Conservation (phyloP, 371 early-diverging fungal genomes). For the Mucor ambiguus region DNA sequence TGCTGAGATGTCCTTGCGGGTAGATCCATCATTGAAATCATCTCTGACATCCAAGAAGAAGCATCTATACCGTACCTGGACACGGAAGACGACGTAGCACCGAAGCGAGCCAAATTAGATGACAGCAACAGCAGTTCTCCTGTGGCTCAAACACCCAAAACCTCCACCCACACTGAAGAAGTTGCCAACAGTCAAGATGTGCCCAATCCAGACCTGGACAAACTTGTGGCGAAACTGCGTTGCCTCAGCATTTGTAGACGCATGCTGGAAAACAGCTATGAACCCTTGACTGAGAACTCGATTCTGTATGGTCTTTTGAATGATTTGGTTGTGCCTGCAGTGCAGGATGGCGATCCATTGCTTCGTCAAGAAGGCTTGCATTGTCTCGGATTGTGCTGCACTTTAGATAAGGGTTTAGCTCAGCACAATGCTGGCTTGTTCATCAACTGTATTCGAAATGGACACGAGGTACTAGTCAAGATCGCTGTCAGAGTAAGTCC, state of each 20-base stretch:
- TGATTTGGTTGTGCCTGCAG: constrained; percentile 79
- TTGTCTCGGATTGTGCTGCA: constrained; percentile 80
- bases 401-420: constrained; percentile 61
- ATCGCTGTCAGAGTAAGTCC: constrained; percentile 50
- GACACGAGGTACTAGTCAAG: constrained; percentile 46
- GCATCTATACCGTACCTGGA: constrained; percentile 1
- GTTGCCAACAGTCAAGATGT: not conserved
- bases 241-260: constrained; percentile 75
- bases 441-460: constrained; percentile 43
- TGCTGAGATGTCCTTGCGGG: not conserved
- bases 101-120: constrained; percentile 22
- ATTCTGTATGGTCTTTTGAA: constrained; percentile 79
- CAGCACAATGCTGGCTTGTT: constrained; percentile 52
- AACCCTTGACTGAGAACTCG: constrained; percentile 71
- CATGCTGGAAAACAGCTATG: constrained; percentile 73
- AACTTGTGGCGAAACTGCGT: constrained; percentile 27
- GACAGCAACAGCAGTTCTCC: not conserved
- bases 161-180: not conserved
- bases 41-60: constrained; percentile 53
- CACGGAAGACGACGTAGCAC: constrained; percentile 6
- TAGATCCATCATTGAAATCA: constrained; percentile 77
- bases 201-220: not conserved
- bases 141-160: not conserved
- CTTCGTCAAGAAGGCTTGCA: constrained; percentile 78
- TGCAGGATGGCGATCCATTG: constrained; percentile 68